Evolutionary conservation across 192 early-diverging fungal species (phyloP), one percentile per base, ranked within the genome.

Genomic region (Gigaspora rosea): DNA sequence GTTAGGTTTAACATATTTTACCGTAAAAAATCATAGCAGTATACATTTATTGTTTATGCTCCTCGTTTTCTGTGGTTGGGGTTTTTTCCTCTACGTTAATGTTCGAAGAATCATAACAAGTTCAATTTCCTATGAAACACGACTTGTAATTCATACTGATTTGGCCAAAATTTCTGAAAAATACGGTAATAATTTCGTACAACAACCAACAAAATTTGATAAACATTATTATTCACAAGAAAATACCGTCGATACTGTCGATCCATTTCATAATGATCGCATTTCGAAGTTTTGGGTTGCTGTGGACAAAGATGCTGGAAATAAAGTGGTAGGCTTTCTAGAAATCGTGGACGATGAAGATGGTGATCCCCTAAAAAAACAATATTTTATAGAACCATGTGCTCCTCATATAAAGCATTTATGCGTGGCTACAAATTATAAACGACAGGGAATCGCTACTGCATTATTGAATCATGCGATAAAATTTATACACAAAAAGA

Each of bases 251-350:
- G 0, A n/a, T 48, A 32, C 4, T 41, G 8, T 16, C 12, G 27
- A 51, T 12, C 46, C 12, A 16, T 32, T 4, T 63, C 3, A 32
- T 63, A 32, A 63, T 20, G 68, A 70, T 20, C 20, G 16, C 3
- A 13, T 70, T 12, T 49, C 68, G 11, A 70, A 18, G n/a, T 70
- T 70, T 51, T 70, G 68, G 68, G 68, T 70, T 16, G 68, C 68
- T 4, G 46, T 70, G 4, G 68, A 70, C n/a, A 70, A 70, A 70
- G 18, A 70, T 18, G 10, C 68, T 9, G 68, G 68, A 51, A 70
- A 70, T 20, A 41, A 41, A 70, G 48, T 70, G 15, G 27, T 70
- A 18, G 68, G 46, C 33, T 70, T 70, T 50, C 20, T 70, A 20
- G 49, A 20, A 70, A 18, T 70, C 8, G 7, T 16, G 27, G 68